These are phyloP conservation scores for Cyberlindnera meyerae DNA, from an alignment of 805 yeast genomes.

Conservation along the genomic window DNA sequence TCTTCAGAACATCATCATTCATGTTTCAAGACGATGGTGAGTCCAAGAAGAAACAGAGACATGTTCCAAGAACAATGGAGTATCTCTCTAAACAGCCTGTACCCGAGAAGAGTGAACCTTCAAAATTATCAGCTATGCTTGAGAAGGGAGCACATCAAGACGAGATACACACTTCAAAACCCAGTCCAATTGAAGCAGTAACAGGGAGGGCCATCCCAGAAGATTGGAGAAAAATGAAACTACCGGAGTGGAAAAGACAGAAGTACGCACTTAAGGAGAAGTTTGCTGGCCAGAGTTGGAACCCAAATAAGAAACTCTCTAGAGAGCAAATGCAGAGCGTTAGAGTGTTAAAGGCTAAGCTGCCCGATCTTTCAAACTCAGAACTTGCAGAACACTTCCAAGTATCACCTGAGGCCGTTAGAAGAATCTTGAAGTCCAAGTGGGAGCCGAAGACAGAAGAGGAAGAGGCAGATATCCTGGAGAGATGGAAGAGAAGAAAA, in stretches of 20 bases:
- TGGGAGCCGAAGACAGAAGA: slow-evolving; percentile 60
- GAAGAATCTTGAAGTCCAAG: slow-evolving; percentile 70
- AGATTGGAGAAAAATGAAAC: slow-evolving; percentile 39
- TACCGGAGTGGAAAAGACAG: slow-evolving; percentile 71
- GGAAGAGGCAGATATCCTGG: slow-evolving; percentile 42
- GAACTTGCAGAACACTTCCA: slow-evolving; percentile 61
- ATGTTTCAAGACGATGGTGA: too few relatives aligned
- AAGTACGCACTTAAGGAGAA: slow-evolving; percentile 59
- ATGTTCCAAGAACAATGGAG: slow-evolving; percentile 3
- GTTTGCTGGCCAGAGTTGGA: slow-evolving; percentile 55
- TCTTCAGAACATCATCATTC: too few relatives aligned
- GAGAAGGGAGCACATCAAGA: background rate
- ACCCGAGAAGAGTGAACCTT: background rate
- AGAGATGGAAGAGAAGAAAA: slow-evolving; percentile 53
- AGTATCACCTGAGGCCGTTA: slow-evolving; percentile 75
- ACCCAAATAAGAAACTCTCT: slow-evolving; percentile 61
- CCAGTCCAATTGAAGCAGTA: slow-evolving; percentile 5
- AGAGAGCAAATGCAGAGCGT: slow-evolving; percentile 66
- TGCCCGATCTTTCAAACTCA: slow-evolving; percentile 56
- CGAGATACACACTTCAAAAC: too few relatives aligned
- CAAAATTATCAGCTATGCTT: background rate
- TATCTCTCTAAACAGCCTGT: background rate
- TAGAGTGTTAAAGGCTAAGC: slow-evolving; percentile 44
- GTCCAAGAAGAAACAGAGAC: slow-evolving; percentile 8
- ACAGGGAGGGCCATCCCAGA: slow-evolving; percentile 28